phyloP scores from a whole-genome alignment of 352 stramenopile genomes.

The Phytopythium helicoides region DNA sequence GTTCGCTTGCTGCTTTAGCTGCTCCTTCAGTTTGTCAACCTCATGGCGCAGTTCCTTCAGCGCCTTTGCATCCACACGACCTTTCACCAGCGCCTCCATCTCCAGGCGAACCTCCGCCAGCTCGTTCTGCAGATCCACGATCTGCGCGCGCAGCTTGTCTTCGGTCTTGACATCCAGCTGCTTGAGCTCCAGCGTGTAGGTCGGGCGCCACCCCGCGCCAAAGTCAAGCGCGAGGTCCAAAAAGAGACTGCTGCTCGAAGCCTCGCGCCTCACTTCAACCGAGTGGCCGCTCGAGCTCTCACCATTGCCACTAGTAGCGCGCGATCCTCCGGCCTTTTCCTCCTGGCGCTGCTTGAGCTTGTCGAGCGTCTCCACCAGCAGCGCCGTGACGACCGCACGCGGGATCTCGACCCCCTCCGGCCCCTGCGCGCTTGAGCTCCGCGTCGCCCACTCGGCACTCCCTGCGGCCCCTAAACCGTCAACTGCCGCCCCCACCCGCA shows the following conservation, averaged over 20 bases:
- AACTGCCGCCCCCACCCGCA: too few species aligned
- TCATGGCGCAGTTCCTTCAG: too few species aligned
- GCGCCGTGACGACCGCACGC: background rate
- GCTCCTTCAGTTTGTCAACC: too few species aligned
- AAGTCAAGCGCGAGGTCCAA: constrained; percentile 1
- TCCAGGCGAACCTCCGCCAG: background rate
- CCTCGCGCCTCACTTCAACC: background rate
- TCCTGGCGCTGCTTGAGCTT: background rate
- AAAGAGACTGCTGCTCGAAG: background rate
- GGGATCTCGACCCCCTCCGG: constrained; percentile 1
- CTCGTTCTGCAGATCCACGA: constrained; percentile 1
- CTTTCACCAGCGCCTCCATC: too few species aligned
- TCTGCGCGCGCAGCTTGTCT: constrained; percentile 4
- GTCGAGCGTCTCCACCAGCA: constrained; percentile 1
- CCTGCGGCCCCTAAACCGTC: background rate
- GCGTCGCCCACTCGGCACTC: constrained; percentile 2
- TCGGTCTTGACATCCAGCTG: background rate
- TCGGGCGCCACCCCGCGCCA: background rate
- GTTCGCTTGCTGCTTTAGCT: too few species aligned
- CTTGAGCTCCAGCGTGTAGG: background rate
- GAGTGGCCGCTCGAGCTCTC: background rate
- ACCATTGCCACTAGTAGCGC: too few species aligned
- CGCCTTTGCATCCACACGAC: too few species aligned
- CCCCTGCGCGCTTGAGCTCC: background rate
- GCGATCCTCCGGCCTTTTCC: too few species aligned